Evolutionary conservation across 2,329 filamentous ascomycete species (phyloP).

Genomic region (Metarhizium sp.): DNA sequence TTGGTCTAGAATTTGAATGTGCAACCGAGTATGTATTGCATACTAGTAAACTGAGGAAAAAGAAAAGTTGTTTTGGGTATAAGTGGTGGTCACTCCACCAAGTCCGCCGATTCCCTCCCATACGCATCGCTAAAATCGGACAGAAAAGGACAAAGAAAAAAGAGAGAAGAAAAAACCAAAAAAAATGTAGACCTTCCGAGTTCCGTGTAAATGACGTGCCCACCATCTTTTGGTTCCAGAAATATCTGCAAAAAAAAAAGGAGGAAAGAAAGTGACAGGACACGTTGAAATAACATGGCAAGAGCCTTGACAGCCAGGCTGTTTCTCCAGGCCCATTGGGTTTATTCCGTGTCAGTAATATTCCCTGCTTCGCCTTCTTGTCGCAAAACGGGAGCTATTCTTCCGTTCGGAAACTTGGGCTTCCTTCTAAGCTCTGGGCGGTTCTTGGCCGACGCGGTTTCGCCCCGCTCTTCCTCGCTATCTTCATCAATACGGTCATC

Average conservation of each 20-base stretch:
- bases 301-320: not conserved
- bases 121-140: not conserved
- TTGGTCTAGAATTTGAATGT: no score
- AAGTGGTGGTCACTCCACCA: not conserved
- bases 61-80: not conserved
- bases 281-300: not conserved
- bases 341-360: not conserved
- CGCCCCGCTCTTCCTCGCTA: constrained; percentile 5
- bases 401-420: not conserved
- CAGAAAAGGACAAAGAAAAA: not conserved
- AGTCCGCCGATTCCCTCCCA: not conserved
- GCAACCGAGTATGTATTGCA: not conserved
- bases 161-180: not conserved
- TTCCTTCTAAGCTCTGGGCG: constrained; percentile 2
- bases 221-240: no score
- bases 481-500: constrained; percentile 6
- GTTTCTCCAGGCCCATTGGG: not conserved
- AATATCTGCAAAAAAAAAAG: not conserved
- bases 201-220: no score
- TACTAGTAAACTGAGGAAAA: not conserved
- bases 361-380: not conserved
- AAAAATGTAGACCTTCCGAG: no score
- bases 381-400: not conserved
- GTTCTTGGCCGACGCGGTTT: not conserved
- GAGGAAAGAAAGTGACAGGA: not conserved